Percentiles rank a stretch among this genome's conserved stretches.
phyloP scores from a whole-genome alignment of 495 filamentous ascomycete genomes.

The Podospora sp. region DNA sequence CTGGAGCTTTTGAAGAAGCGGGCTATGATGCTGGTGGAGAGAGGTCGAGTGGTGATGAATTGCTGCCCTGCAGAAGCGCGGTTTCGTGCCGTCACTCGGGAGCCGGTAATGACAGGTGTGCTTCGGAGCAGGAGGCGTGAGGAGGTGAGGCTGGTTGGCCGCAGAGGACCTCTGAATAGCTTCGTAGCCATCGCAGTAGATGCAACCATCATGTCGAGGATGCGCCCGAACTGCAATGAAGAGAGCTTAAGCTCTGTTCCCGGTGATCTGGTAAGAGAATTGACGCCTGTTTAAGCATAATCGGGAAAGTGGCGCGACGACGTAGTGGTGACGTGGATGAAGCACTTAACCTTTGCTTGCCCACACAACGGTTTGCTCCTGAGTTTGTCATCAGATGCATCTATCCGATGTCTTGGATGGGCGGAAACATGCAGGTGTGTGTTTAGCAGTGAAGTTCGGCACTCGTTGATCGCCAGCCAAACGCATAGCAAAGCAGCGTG shows the following conservation, averaged over 20 bases:
- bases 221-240: not conserved
- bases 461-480: too few relatives aligned
- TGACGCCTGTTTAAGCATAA: too few relatives aligned
- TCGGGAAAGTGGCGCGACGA: not conserved
- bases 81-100: not conserved
- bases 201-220: conserved; percentile 11
- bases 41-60: not conserved
- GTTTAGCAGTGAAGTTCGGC: too few relatives aligned
- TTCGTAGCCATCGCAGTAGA: conserved; percentile 5
- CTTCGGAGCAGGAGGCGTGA: not conserved
- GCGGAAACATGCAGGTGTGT: not conserved
- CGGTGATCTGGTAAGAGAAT: not conserved
- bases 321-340: not conserved
- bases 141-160: not conserved
- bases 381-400: not conserved
- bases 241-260: not conserved
- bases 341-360: too few relatives aligned
- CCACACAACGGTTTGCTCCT: too few relatives aligned
- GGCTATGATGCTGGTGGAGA: conserved; percentile 3
- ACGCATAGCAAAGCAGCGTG: too few relatives aligned
- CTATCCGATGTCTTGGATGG: not conserved
- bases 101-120: not conserved
- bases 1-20: conserved; percentile 3
- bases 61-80: not conserved
- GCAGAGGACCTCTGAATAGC: conserved; percentile 9